Percentiles rank a stretch among this genome's conserved stretches.
Conservation (phyloP, 164 flowering plant genomes). For the Aristolochia contorta region DNA sequence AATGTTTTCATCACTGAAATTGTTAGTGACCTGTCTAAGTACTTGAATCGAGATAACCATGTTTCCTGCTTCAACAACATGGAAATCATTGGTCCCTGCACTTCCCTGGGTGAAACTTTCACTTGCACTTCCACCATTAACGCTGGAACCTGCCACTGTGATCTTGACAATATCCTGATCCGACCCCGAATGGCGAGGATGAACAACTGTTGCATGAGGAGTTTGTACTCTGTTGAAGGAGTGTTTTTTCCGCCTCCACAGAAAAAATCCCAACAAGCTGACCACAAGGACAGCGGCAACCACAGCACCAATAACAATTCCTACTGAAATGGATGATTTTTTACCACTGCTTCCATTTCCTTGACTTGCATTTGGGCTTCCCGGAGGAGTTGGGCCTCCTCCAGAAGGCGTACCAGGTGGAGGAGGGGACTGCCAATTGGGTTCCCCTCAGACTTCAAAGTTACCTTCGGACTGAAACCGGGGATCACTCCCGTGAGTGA, state of each 20-base stretch:
- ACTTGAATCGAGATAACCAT: constrained; percentile 85
- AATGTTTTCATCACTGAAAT: constrained; percentile 66
- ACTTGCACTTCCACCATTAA: constrained; percentile 27
- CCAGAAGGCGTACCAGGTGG: constrained; percentile 16
- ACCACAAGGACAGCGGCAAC: constrained; percentile 18
- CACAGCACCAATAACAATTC: constrained; percentile 33
- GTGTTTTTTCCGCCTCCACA: constrained; percentile 31
- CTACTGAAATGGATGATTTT: constrained; percentile 19
- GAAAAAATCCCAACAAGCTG: constrained; percentile 25
- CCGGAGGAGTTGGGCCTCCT: neutral
- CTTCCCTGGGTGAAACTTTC: constrained; percentile 32
- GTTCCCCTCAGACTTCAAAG: constrained; percentile 35
- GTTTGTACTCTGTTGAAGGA: constrained; percentile 36
- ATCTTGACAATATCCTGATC: constrained; percentile 51
- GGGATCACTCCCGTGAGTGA: constrained; percentile 56
- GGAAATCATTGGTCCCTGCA: constrained; percentile 43
- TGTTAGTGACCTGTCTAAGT: constrained; percentile 66
- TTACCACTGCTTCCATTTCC: constrained; percentile 6
- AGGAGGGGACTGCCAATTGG: constrained; percentile 29
- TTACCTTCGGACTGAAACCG: constrained; percentile 27
- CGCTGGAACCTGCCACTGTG: constrained; percentile 40
- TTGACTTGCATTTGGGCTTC: neutral
- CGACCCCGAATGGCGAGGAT: constrained; percentile 60
- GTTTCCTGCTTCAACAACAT: constrained; percentile 53
- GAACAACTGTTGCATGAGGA: constrained; percentile 43